Evolutionary conservation across 768 basidiomycete species (phyloP), one percentile per base, ranked within the genome.

Genomic region (Lentinula sp.): DNA sequence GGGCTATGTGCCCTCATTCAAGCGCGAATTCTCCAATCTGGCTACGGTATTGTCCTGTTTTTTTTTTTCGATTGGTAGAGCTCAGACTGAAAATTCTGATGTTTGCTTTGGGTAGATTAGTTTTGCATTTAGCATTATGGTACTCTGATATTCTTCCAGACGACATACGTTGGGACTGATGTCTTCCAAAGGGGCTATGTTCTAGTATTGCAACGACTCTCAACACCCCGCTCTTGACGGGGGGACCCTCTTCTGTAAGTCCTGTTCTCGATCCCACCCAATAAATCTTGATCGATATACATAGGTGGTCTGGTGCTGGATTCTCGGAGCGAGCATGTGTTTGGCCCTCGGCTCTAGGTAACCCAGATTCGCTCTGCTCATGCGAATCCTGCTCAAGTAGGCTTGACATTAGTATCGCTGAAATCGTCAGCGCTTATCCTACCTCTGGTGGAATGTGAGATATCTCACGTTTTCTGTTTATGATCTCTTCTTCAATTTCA

Each of bases 71-170:
- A 39, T 39, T 13, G 37, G 37, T n/a, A 43, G 16, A 43, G 9
- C 18, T 62, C 18, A 9, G 21, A 31, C 13, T 23, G n/a, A 1
- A 35, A 8, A 45, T 13, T 16, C 21, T 49, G 21, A 49, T 16
- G 23, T 57, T 11, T 7, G 28, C 40, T 28, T 15, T 37, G 16
- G 52, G 34, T 62, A 87, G 85, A 87, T 87, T 57, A 84, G 84
- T 68, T 90, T 88, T 70, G 86, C 88, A 18, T 89, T 88, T 75
- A 88, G 86, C 67, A 91, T 89, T 64, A 89, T 90, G 89, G 84
- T 80, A 43, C 15, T 64, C 63, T 45, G 46, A 10, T 28, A 58
- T 15, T n/a, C 18, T 15, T 9, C 18, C 28, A 21, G 16, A 11
- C 13, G 15, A 60, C 45, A 28, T 16, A 49, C 32, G 32, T 13